phyloP scores from a whole-genome alignment of 176 grass and related monocot species.

The Poa pratensis region DNA sequence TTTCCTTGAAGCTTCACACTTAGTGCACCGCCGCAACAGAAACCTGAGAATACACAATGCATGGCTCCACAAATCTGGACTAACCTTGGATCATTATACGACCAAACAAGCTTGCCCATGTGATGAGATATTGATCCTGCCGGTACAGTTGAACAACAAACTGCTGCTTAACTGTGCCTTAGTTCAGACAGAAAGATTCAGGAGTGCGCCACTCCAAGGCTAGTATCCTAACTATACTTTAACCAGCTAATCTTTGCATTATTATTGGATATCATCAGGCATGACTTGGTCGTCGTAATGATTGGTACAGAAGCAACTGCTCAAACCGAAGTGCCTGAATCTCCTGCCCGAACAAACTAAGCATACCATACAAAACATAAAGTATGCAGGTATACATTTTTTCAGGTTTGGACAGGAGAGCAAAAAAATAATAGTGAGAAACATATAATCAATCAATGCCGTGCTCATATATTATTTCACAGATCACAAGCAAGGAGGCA shows the following conservation, averaged over 20 bases:
- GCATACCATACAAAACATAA: background rate
- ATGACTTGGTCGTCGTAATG: background rate
- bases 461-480: background rate
- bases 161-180: slow-evolving; percentile 28
- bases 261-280: background rate
- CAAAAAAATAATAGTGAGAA: background rate
- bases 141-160: slow-evolving; percentile 2
- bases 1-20: background rate
- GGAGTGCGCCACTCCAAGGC: background rate
- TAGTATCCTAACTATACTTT: background rate
- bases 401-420: background rate
- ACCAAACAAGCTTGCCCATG: slow-evolving; percentile 23
- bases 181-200: slow-evolving; percentile 27
- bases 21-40: background rate
- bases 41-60: background rate
- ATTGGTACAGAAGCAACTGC: slow-evolving; percentile 13
- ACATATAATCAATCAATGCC: background rate
- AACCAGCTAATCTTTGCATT: background rate
- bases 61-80: background rate
- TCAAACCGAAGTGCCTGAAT: slow-evolving; percentile 18
- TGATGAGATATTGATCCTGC: slow-evolving; percentile 26
- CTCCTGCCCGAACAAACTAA: slow-evolving; percentile 20
- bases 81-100: background rate
- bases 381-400: too few species aligned
- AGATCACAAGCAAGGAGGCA: background rate